Evolutionary conservation across 352 stramenopile species (phyloP), one percentile per base, ranked within the genome.

Genomic region (Globisporangium solare): DNA sequence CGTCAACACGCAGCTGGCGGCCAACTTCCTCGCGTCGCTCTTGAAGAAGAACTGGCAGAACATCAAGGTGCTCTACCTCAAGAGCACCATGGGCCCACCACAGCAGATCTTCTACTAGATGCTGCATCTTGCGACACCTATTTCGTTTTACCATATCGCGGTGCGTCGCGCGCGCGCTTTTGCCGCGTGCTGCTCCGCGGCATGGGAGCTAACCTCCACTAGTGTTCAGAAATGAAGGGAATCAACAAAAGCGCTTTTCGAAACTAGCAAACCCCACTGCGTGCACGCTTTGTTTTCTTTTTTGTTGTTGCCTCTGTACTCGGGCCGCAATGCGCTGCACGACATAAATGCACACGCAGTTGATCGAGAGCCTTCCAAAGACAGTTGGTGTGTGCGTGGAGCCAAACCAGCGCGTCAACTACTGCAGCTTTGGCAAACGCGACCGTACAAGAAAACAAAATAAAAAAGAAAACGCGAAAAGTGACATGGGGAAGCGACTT

Each of bases 11-110:
- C 92, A 99, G 75, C 74, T 99, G 61, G 91, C 96, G 63, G 88
- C 96, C 55, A 99, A 99, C 94, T 99, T 99, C 76, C 77, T 99
- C 47, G 97, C 97, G 15, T 99, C 93, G 68, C 84, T 99, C 54
- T 81, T 99, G 6, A 99, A 99, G 94, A 99, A 99, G 93, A 97
- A 99, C 85, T 99, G 97, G 97, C 97, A 99, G 79, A 99, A 99
- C 88, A 99, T 99, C 87, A 98, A 98, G 74, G 90, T 98, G 63
- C 90, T 99, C 58, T 99, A 98, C 92, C 90, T 99, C 69, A 99
- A 99, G 94, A 96, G 75, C 59, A 99, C 97, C 64, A 99, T 99
- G 97, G 97, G 97, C 56, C 97, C 97, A 55, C 70, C 94, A 47
- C 79, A 96, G 61, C 96, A 99, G 83, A 99, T 99, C 79, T 99